Percentiles rank a stretch among this genome's conserved stretches.
Conservation (phyloP, 2,329 filamentous ascomycete species). For the Hymenotorrendiella dingleyae region DNA sequence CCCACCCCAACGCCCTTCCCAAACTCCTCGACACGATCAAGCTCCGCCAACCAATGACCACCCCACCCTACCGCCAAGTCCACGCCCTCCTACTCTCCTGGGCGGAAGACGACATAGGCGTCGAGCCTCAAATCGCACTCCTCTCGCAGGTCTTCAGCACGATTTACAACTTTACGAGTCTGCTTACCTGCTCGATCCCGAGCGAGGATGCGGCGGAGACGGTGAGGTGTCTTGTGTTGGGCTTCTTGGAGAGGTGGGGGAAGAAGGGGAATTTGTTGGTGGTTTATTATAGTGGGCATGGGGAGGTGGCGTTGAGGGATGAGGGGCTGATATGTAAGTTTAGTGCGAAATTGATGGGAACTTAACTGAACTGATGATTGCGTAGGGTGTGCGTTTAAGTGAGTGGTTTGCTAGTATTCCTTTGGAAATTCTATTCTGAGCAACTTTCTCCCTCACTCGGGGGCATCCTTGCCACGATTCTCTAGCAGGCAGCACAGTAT, state of each 20-base stretch:
- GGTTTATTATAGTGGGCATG: constrained; percentile 7
- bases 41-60: neutral
- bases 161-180: constrained; percentile 3
- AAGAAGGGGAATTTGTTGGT: constrained; percentile 1
- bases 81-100: constrained; percentile 6
- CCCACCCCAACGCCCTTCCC: neutral
- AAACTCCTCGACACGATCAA: neutral
- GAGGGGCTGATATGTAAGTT: neutral
- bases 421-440: too few species aligned
- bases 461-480: too few species aligned
- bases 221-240: neutral
- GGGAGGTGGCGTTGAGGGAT: neutral
- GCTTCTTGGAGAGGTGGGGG: neutral
- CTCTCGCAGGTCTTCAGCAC: constrained; percentile 1
- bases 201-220: neutral
- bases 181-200: neutral
- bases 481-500: too few species aligned
- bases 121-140: neutral
- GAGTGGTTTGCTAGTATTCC: neutral
- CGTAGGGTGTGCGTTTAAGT: constrained; percentile 7
- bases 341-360: too few species aligned
- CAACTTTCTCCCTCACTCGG: too few species aligned
- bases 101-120: constrained; percentile 4
- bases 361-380: too few species aligned
- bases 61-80: neutral